Conservation (phyloP, 163 green algal genomes). For the Chlorella variabilis region DNA sequence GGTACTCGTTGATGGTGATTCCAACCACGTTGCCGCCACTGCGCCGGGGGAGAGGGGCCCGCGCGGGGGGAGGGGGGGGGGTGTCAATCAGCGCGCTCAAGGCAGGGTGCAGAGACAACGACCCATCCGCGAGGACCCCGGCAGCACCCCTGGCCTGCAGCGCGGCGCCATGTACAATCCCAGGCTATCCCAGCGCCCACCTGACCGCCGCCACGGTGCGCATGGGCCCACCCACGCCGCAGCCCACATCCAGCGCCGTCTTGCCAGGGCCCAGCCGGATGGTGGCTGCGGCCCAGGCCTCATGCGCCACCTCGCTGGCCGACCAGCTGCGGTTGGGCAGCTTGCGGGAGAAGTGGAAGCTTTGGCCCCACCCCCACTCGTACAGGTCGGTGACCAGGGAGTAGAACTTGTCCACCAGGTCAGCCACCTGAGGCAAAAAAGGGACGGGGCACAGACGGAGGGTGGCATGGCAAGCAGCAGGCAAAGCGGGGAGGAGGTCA, state of each 20-base stretch:
- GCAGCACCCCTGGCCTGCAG: background rate
- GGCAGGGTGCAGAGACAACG: no score
- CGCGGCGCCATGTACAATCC: no score
- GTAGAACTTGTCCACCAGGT: slow-evolving; percentile 65
- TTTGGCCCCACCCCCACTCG: slow-evolving; percentile 97
- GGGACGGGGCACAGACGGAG: background rate
- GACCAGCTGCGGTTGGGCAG: slow-evolving; percentile 76
- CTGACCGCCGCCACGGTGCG: slow-evolving; percentile 89
- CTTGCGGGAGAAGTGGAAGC: slow-evolving; percentile 96
- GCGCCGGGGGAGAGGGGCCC: background rate
- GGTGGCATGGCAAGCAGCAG: no score
- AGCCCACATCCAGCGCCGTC: slow-evolving; percentile 94
- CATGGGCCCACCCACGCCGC: slow-evolving; percentile 96
- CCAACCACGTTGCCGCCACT: slow-evolving; percentile 93
- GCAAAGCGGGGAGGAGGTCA: no score
- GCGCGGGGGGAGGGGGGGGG: background rate
- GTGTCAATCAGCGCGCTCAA: background rate
- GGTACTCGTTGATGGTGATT: slow-evolving; percentile 99
- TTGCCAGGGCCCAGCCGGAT: slow-evolving; percentile 72
- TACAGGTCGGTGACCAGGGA: slow-evolving; percentile 94
- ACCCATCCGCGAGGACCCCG: no score
- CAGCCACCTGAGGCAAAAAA: slow-evolving; percentile 56
- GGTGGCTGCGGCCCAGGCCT: slow-evolving; percentile 69
- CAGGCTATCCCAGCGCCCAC: no score
- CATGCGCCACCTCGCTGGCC: slow-evolving; percentile 85